Conservation (phyloP, 345 rosid species). For the Brassica cretica region DNA sequence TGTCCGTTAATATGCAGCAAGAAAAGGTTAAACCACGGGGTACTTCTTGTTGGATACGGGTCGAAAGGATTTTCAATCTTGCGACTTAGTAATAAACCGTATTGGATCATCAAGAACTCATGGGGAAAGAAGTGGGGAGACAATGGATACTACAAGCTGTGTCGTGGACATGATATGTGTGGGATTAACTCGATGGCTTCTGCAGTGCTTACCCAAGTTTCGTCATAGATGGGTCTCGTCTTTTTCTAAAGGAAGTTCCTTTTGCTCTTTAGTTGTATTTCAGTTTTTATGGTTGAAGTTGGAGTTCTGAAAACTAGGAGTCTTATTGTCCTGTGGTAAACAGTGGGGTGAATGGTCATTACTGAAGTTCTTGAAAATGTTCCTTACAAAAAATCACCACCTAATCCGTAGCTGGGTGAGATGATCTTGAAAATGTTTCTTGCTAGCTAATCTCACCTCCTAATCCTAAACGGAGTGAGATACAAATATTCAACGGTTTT, state of each 20-base stretch:
- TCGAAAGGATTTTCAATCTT: conserved; percentile 76
- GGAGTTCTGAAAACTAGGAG: not conserved
- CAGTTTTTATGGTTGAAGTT: not conserved
- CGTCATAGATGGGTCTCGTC: conserved; percentile 28
- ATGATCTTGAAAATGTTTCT: not conserved
- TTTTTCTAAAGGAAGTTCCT: not conserved
- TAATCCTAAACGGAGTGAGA: not conserved
- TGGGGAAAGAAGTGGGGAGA: conserved; percentile 93
- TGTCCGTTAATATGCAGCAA: conserved; percentile 83
- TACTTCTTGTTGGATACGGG: conserved; percentile 75
- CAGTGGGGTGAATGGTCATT: not conserved
- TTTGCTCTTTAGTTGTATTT: not conserved
- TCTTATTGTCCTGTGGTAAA: not conserved
- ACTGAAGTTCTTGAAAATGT: not conserved
- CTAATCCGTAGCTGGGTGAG: not conserved
- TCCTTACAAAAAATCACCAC: not conserved
- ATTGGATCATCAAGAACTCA: conserved; percentile 89
- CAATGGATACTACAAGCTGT: conserved; percentile 71
- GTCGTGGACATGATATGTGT: conserved; percentile 73
- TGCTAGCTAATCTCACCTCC: not conserved
- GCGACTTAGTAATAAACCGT: conserved; percentile 63
- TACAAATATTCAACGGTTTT: not conserved
- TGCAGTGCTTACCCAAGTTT: conserved; percentile 59
- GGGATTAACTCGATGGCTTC: conserved; percentile 89
- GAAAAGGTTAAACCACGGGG: conserved; percentile 73